A percentile compares a stretch with the other conserved stretches of the same genome.
These are phyloP conservation scores for Boletus reticulatus DNA, from an alignment of 768 basidiomycete genomes.

Conservation along the genomic window DNA sequence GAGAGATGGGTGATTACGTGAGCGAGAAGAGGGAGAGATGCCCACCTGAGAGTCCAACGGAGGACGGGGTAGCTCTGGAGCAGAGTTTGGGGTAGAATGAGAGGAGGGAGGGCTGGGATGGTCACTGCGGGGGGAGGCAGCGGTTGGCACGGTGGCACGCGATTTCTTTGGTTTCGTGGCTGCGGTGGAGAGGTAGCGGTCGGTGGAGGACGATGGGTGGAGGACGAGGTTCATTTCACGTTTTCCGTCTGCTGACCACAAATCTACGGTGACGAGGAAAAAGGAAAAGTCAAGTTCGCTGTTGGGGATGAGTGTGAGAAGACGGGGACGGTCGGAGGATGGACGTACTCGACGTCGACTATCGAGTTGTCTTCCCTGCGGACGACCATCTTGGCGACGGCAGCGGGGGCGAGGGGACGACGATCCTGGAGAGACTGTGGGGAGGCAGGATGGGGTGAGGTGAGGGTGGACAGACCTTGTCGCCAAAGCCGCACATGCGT, in stretches of 20 bases:
- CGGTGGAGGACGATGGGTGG: slow-evolving; percentile 71
- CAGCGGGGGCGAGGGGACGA: slow-evolving; percentile 87
- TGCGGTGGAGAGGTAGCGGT: slow-evolving; percentile 61
- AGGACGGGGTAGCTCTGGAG: slow-evolving; percentile 34
- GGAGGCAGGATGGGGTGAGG: not conserved
- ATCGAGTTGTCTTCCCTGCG: slow-evolving; percentile 61
- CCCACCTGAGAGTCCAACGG: slow-evolving; percentile 46
- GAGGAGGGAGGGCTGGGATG: slow-evolving; percentile 48
- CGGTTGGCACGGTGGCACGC: slow-evolving; percentile 33
- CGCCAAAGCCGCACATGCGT: slow-evolving; percentile 95
- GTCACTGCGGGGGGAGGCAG: slow-evolving; percentile 30
- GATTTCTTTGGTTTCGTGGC: slow-evolving; percentile 36
- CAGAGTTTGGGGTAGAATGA: slow-evolving; percentile 47
- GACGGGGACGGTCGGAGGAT: not conserved
- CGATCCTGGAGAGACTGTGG: slow-evolving; percentile 60
- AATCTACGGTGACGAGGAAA: slow-evolving; percentile 88
- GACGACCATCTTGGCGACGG: slow-evolving; percentile 81
- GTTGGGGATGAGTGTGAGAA: slow-evolving; percentile 4
- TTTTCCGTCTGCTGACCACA: slow-evolving; percentile 83
- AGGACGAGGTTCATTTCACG: slow-evolving; percentile 88
- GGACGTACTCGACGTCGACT: slow-evolving; percentile 73
- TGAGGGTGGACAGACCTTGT: slow-evolving; percentile 61
- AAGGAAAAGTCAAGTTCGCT: slow-evolving; percentile 87
- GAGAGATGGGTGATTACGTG: not conserved
- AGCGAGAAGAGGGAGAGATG: not conserved